These are phyloP conservation scores for Funneliformis caledonium DNA, from an alignment of 371 early-diverging fungal species.

Conservation along the genomic window DNA sequence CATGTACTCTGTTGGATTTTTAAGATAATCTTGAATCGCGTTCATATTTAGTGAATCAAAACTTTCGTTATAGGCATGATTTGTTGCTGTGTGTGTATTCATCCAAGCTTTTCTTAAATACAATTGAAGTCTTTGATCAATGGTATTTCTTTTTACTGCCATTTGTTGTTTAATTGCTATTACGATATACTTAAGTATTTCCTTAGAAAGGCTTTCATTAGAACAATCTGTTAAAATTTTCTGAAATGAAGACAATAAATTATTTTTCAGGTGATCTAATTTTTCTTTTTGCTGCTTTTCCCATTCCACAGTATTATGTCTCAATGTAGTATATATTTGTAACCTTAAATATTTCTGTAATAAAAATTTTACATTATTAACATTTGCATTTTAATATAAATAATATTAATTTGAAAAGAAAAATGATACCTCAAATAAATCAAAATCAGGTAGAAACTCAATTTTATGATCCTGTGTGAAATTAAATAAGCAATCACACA, in stretches of 20 bases:
- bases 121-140: background rate
- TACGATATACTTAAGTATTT: background rate
- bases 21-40: background rate
- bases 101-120: conserved; percentile 9
- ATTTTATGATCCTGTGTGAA: background rate
- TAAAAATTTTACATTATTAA: background rate
- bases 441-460: background rate
- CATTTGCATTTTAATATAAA: background rate
- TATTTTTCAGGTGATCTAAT: background rate
- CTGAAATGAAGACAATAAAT: background rate
- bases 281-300: background rate
- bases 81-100: background rate
- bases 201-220: background rate
- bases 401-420: too few species aligned
- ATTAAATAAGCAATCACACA: background rate
- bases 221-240: conserved; percentile 5
- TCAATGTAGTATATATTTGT: background rate
- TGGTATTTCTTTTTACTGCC: background rate
- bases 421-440: background rate
- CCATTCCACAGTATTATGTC: background rate
- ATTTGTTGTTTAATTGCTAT: background rate
- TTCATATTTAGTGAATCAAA: background rate
- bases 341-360: conserved; percentile 1
- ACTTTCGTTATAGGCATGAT: background rate
- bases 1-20: background rate